Base-by-base conservation (phyloP, 129 eudicot species). In the Centaurea solstitialis region DNA sequence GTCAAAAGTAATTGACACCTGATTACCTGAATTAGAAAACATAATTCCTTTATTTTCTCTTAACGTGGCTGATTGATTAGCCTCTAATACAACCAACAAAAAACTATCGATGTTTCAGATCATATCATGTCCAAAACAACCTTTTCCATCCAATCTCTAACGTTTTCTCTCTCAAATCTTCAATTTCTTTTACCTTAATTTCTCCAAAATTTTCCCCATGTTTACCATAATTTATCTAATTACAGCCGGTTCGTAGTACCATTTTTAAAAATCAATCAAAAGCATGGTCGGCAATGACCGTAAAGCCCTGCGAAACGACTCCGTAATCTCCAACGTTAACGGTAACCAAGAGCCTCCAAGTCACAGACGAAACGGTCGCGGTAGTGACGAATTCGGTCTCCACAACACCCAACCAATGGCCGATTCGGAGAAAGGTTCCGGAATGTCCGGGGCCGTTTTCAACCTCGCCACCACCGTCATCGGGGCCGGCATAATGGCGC, bases 401-500 rank as follows among this genome's bases (percentile, higher is more conserved):
- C 67, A 61, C 6, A 7, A 61, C 26, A 6, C 2, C 10, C 9
- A 23, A 1, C 24, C 68, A 0, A 61, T 61, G 28, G 15, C 62
- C 3, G 62, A 12, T 13, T 21, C 30, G 65, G 65, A 20, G 3
- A 9, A 21, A 9, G 87, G 81, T 45, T 92, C 98, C 9, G 91
- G 92, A 10, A 66, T 92, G 17, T 85, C 76, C n/a, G 87, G 98
- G 7, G 98, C 98, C 3, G 94, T 94, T 26, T 94, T 92, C 78
- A 94, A 94, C 66, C 92, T 94, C 50, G 86, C 96, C 20, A 94
- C 98, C 4, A 82, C 97, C 2, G 72, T 94, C 15, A 85, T 94
- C 71, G 98, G 98, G 22, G 98, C 98, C 7, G 98, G 98, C 61
- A 94, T 94, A 47, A 94, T 94, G 98, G 98, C 98, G 28, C 81